These are phyloP conservation scores for Acacia melanoxylon DNA, from an alignment of 306 rosid species.

Conservation along the genomic window DNA sequence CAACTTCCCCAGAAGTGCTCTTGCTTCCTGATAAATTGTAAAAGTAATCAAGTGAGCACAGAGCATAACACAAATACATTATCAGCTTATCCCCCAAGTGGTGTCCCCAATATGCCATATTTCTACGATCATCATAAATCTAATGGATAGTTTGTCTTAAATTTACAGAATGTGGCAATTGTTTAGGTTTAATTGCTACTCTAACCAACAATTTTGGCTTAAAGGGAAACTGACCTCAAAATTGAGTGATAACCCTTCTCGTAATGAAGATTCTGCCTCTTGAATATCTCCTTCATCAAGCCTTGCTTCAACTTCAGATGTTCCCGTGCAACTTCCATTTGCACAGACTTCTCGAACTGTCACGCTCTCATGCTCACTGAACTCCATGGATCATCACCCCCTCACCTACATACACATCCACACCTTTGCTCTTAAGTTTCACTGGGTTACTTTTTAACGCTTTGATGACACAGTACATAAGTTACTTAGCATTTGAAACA, in stretches of 20 bases:
- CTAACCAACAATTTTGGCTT: not conserved
- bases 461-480: not conserved
- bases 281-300: conserved; percentile 79
- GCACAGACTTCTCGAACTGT: conserved; percentile 48
- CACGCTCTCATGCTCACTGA: conserved; percentile 36
- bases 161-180: not conserved
- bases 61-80: conserved; percentile 1
- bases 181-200: not conserved
- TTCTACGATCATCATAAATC: not conserved
- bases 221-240: conserved; percentile 49
- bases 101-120: conserved; percentile 14
- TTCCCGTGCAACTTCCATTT: conserved; percentile 50
- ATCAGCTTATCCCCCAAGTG: conserved; percentile 5
- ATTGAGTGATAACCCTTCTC: conserved; percentile 74
- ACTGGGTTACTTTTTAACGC: conserved; percentile 29
- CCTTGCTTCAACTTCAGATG: conserved; percentile 64
- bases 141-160: conserved; percentile 4
- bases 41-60: not conserved
- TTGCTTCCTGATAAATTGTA: conserved; percentile 78
- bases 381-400: conserved; percentile 48
- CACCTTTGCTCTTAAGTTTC: conserved; percentile 33
- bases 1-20: conserved; percentile 98
- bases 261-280: conserved; percentile 72
- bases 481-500: conserved; percentile 12
- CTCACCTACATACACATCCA: conserved; percentile 19